A percentile compares a stretch with the other conserved stretches of the same genome.
phyloP scores from a whole-genome alignment of 495 filamentous ascomycete genomes.

The Cudoniella acicularis region DNA sequence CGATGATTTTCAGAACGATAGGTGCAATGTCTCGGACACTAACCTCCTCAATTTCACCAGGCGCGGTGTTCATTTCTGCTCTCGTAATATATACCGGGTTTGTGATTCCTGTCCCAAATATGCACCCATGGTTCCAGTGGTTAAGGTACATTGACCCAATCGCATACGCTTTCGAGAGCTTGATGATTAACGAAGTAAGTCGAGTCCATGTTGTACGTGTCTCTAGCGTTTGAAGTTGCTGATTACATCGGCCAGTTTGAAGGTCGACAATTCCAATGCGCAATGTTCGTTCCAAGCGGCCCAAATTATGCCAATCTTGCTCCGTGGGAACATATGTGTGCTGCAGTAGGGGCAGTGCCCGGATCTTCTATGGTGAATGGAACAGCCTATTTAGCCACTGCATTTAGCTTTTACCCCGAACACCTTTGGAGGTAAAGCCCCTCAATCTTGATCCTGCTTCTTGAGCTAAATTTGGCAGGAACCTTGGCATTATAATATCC shows the following conservation, averaged over 20 bases:
- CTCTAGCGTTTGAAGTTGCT: background rate
- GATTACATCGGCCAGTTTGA: background rate
- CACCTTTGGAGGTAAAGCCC: too few species aligned
- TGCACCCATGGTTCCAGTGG: slow-evolving; percentile 30
- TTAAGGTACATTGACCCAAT: slow-evolving; percentile 35
- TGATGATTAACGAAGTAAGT: slow-evolving; percentile 34
- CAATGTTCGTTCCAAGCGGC: too few species aligned
- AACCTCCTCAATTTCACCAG: slow-evolving; percentile 48
- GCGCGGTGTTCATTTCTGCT: slow-evolving; percentile 36
- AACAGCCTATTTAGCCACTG: too few species aligned
- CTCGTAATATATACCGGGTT: slow-evolving; percentile 33
- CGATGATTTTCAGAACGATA: slow-evolving; percentile 45
- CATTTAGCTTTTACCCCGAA: too few species aligned
- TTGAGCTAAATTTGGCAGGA: slow-evolving; percentile 34
- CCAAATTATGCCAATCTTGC: too few species aligned
- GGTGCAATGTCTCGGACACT: slow-evolving; percentile 45
- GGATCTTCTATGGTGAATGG: too few species aligned
- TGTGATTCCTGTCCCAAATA: slow-evolving; percentile 29
- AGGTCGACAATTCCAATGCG: too few species aligned
- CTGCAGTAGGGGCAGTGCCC: too few species aligned
- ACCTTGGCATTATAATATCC: slow-evolving; percentile 56
- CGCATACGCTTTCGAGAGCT: slow-evolving; percentile 38
- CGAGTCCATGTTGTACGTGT: slow-evolving; percentile 27
- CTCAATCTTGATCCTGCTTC: too few species aligned
- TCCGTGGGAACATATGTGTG: too few species aligned